Percentiles rank a stretch among this genome's conserved stretches.
Conservation (phyloP, 2,329 filamentous ascomycete genomes). For the Paradendryphiella salina region DNA sequence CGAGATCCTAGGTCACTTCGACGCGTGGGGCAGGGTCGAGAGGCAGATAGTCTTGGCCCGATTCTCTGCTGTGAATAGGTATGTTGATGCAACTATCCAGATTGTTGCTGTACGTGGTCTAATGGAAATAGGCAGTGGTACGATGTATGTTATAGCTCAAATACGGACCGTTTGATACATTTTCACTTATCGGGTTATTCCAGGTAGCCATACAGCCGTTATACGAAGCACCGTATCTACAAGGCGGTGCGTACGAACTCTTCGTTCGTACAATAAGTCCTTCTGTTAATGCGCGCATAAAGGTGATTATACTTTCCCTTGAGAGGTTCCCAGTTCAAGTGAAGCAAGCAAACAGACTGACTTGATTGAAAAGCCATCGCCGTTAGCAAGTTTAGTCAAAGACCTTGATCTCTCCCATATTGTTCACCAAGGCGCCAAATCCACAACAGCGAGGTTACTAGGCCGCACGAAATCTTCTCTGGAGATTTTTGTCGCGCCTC, state of each 20-base stretch:
- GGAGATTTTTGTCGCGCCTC: slow-evolving; percentile 60
- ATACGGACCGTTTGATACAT: neutral
- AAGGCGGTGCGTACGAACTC: slow-evolving; percentile 56
- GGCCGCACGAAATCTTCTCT: slow-evolving; percentile 57
- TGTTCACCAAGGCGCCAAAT: slow-evolving; percentile 63
- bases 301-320: slow-evolving; percentile 3
- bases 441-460: slow-evolving; percentile 60
- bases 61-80: slow-evolving; percentile 53
- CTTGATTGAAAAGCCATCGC: slow-evolving; percentile 44
- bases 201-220: slow-evolving; percentile 52
- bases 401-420: slow-evolving; percentile 58
- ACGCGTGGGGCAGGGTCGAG: slow-evolving; percentile 25
- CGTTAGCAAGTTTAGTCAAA: slow-evolving; percentile 56
- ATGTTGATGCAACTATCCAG: slow-evolving; percentile 1
- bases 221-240: slow-evolving; percentile 57
- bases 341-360: neutral
- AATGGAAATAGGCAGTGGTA: slow-evolving; percentile 57
- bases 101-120: neutral
- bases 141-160: slow-evolving; percentile 37
- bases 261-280: slow-evolving; percentile 62
- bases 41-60: slow-evolving; percentile 55
- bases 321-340: neutral
- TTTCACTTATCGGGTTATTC: neutral
- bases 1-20: slow-evolving; percentile 54
- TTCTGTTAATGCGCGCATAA: slow-evolving; percentile 53